Evolutionary conservation across 2,329 filamentous ascomycete genomes (phyloP), one percentile per base, ranked within the genome.

Genomic region (Fusarium sp.): DNA sequence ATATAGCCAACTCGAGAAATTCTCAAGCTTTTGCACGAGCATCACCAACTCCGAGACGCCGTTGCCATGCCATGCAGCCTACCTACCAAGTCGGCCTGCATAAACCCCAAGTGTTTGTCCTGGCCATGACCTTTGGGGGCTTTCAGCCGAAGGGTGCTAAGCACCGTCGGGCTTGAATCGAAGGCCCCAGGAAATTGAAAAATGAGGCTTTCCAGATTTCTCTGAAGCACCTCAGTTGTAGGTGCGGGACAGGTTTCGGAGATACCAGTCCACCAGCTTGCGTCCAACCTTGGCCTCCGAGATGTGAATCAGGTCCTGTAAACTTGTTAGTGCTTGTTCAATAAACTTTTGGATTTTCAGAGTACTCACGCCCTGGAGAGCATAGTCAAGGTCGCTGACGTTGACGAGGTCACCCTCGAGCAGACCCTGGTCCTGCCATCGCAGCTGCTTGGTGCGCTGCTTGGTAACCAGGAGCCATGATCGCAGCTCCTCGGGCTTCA

Each of bases 261-360:
- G 91, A 85, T 99, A 99, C 97, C 97, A 99, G 86, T 99, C 97
- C 76, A 99, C 96, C 81, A 99, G 88, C 87, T 97, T 97, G 80
- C 97, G 91, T 82, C 97, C 97, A 70, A 98, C 95, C 92, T 99
- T 99, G 78, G 96, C 96, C 87, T 99, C 97, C 68, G 96, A 98
- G 79, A 99, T 97, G 86, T 99, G 97, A 84, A 99, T 99, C 80
- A 99, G 87, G 83, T 99, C 96, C 93, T 95, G 8, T 8, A 48
- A 78, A 18, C 61, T 41, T 14, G 62, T 75, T 41, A 75, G 64
- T 29, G 43, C n/a, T 5, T 39, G 16, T 52, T 35, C 18, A 50
- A 8, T 13, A n/a, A 39, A 41, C 14, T 39, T 11, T 18, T 1
- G 22, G 2, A 20, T 18, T 13, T 31, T 13, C 9, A 9, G 35